phyloP scores from a whole-genome alignment of 179 eudicot species.

The Carnegiea gigantea region DNA sequence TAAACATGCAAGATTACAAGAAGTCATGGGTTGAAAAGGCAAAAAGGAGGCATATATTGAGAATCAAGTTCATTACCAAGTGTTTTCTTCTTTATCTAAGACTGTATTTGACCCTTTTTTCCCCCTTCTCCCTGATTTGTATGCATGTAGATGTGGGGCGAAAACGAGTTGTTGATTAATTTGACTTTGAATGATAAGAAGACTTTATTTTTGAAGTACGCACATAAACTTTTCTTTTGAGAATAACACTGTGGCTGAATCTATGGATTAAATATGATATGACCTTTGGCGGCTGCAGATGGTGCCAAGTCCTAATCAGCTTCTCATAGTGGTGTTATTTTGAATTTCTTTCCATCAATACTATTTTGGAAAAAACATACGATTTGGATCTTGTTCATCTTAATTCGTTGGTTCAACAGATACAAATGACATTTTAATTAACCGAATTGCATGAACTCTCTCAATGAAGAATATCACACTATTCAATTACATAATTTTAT shows the following conservation, averaged over 20 bases:
- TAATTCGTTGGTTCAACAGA: too few species aligned
- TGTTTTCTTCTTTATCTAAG: not conserved
- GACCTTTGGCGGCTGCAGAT: not conserved
- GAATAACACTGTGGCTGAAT: not conserved
- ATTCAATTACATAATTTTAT: too few species aligned
- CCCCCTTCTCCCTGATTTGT: not conserved
- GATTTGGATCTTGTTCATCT: too few species aligned
- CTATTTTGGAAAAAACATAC: too few species aligned
- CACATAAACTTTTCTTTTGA: not conserved
- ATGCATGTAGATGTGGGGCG: slow-evolving; percentile 10
- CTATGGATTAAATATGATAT: not conserved
- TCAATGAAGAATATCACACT: too few species aligned
- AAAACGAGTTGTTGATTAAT: not conserved
- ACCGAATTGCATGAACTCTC: too few species aligned
- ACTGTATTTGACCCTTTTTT: not conserved
- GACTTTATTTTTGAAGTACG: not conserved
- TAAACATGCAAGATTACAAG: too few species aligned
- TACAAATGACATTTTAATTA: too few species aligned
- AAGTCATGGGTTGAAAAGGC: not conserved
- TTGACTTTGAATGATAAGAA: slow-evolving; percentile 2
- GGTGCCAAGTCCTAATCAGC: too few species aligned
- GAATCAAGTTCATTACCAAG: not conserved
- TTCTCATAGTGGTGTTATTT: not conserved
- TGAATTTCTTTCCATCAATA: not conserved
- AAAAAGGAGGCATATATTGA: not conserved